phyloP scores from a whole-genome alignment of 306 rosid genomes.

The Fragaria nilgerrensis region DNA sequence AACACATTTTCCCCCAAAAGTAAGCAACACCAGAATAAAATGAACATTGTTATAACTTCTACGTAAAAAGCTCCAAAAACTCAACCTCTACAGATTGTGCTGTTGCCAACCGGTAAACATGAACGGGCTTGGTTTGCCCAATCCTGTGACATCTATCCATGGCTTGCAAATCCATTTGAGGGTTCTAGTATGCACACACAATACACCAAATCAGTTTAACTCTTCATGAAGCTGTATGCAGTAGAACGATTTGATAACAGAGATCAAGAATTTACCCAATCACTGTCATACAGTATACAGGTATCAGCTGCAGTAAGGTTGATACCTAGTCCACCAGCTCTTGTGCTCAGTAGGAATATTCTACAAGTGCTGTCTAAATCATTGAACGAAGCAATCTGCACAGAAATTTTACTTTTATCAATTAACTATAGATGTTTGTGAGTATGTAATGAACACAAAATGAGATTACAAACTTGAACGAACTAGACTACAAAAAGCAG shows the following conservation, averaged over 20 bases:
- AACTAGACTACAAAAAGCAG: slow-evolving; percentile 1
- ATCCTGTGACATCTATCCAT: slow-evolving; percentile 99
- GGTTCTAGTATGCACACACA: slow-evolving; percentile 60
- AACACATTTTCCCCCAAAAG: slow-evolving; percentile 17
- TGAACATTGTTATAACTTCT: not conserved
- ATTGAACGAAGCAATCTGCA: slow-evolving; percentile 77
- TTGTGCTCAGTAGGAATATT: slow-evolving; percentile 83
- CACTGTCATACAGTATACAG: slow-evolving; percentile 95
- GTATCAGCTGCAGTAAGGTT: slow-evolving; percentile 99
- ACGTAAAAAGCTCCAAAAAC: not conserved
- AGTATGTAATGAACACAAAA: not conserved
- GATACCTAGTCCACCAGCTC: slow-evolving; percentile 98
- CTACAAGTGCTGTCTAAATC: slow-evolving; percentile 56
- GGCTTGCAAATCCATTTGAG: slow-evolving; percentile 97
- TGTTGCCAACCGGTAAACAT: slow-evolving; percentile 92
- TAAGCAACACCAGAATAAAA: not conserved
- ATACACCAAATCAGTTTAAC: slow-evolving; percentile 15
- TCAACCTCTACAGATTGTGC: slow-evolving; percentile 94
- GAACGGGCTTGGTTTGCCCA: slow-evolving; percentile 97
- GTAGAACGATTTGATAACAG: not conserved
- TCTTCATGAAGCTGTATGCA: not conserved
- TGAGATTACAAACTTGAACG: not conserved
- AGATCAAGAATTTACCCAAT: slow-evolving; percentile 64
- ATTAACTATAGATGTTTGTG: slow-evolving; percentile 7
- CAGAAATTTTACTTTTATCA: slow-evolving; percentile 12